phyloP scores from a whole-genome alignment of 164 flowering plant species.

The Nelumbo lutea region DNA sequence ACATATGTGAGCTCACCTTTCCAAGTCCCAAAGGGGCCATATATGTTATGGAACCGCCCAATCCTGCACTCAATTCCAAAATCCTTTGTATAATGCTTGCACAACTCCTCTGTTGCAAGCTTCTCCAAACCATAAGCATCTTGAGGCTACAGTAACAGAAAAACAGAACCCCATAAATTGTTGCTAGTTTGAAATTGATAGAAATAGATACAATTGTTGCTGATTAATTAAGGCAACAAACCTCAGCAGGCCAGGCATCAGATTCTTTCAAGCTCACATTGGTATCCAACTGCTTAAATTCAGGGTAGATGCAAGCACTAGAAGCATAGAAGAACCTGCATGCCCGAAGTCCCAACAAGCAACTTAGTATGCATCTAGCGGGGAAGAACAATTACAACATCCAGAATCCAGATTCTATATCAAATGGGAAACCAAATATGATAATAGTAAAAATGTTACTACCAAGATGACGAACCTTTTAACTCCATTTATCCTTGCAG shows the following conservation, averaged over 20 bases:
- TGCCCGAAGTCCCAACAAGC: not conserved
- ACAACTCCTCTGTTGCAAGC: conserved; percentile 92
- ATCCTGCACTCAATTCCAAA: conserved; percentile 94
- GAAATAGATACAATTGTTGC: not conserved
- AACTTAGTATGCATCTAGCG: not conserved
- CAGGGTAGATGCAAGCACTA: conserved; percentile 98
- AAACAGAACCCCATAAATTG: conserved; percentile 4
- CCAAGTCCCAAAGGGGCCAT: conserved; percentile 99
- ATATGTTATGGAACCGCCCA: conserved; percentile 97
- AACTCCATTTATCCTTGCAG: conserved; percentile 83
- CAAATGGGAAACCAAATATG: not conserved
- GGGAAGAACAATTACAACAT: not conserved
- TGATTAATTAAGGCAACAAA: conserved; percentile 15
- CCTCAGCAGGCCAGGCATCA: conserved; percentile 99
- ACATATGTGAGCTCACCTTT: conserved; percentile 49
- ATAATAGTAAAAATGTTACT: not conserved
- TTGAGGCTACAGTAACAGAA: conserved; percentile 67
- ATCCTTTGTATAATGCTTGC: conserved; percentile 96
- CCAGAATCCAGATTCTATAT: not conserved
- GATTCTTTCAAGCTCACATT: conserved; percentile 99
- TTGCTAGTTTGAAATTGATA: not conserved
- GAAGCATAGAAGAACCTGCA: conserved; percentile 95
- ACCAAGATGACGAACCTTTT: conserved; percentile 55
- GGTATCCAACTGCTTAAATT: conserved; percentile 96
- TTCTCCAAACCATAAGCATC: conserved; percentile 99